phyloP scores from a whole-genome alignment of 345 rosid species.

The Rubroshorea leprosula region DNA sequence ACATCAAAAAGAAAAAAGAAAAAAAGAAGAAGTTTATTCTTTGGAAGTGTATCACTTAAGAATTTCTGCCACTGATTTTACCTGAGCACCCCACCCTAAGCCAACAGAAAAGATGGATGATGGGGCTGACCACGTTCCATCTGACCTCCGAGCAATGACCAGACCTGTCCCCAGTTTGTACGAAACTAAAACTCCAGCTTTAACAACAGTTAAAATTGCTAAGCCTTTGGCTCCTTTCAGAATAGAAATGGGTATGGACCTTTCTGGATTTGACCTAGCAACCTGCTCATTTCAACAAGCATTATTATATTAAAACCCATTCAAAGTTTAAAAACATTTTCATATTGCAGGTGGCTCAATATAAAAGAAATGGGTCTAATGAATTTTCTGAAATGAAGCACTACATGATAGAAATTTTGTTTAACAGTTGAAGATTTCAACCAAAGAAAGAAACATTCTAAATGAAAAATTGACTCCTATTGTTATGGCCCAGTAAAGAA shows the following conservation, averaged over 20 bases:
- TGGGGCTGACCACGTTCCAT: conserved; percentile 99
- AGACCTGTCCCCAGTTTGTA: conserved; percentile 89
- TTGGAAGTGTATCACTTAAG: neutral
- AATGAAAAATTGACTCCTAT: too few relatives aligned
- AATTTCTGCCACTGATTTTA: conserved; percentile 14
- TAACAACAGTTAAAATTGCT: conserved; percentile 85
- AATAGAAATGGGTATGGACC: conserved; percentile 72
- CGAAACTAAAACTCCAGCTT: conserved; percentile 73
- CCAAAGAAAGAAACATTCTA: too few relatives aligned
- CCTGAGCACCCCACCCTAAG: conserved; percentile 99
- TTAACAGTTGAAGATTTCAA: too few relatives aligned
- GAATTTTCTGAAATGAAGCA: neutral
- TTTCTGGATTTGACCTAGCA: conserved; percentile 75
- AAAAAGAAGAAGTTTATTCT: too few relatives aligned
- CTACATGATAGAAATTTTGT: too few relatives aligned
- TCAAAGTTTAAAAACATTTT: neutral
- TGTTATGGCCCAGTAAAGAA: too few relatives aligned
- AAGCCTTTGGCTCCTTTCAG: conserved; percentile 80
- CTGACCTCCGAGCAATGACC: conserved; percentile 70
- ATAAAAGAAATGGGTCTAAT: too few relatives aligned
- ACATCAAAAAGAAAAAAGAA: too few relatives aligned
- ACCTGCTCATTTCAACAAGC: conserved; percentile 38
- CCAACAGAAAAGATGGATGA: conserved; percentile 78
- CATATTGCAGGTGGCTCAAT: too few relatives aligned
- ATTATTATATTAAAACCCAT: neutral